These are phyloP conservation scores for Ascoidea asiatica DNA, from an alignment of 805 yeast species.

Conservation along the genomic window DNA sequence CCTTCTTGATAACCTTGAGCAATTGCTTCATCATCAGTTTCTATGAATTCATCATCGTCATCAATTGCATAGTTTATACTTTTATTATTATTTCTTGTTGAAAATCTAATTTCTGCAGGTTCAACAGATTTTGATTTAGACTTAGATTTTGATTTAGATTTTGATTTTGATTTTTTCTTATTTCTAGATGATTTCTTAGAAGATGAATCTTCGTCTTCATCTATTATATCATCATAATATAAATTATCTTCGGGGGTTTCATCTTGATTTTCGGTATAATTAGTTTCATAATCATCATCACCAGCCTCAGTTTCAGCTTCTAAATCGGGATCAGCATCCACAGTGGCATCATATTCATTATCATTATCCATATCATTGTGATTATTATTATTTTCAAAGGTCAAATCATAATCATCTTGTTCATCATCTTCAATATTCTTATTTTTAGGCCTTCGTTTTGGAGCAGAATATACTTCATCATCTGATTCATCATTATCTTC, in stretches of 20 bases:
- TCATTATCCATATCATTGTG: conserved; percentile 19
- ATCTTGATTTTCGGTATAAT: conserved; percentile 16
- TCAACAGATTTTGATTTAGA: conserved; percentile 7
- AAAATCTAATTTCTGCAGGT: conserved; percentile 53
- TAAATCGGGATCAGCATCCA: conserved; percentile 11
- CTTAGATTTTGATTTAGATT: conserved; percentile 12
- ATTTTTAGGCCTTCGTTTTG: conserved; percentile 6
- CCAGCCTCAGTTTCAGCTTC: conserved; percentile 1
- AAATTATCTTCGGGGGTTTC: conserved; percentile 15
- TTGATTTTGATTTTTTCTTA: conserved; percentile 14
- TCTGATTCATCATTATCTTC: conserved; percentile 13
- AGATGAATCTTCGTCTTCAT: conserved; percentile 25
- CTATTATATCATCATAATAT: conserved; percentile 20
- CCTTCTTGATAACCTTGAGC: conserved; percentile 14
- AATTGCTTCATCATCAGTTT: conserved; percentile 11
- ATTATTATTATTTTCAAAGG: conserved; percentile 4
- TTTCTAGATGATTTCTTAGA: conserved; percentile 14
- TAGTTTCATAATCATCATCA: conserved; percentile 14
- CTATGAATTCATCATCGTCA: conserved; percentile 30
- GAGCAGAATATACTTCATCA: conserved; percentile 12
- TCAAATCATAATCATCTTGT: conserved; percentile 19
- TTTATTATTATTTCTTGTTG: conserved; percentile 52
- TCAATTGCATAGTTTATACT: conserved; percentile 72
- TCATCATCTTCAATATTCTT: conserved; percentile 14
- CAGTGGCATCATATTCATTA: conserved; percentile 12